These are phyloP conservation scores for Vigna angularis DNA, from an alignment of 306 rosid species.

Conservation along the genomic window DNA sequence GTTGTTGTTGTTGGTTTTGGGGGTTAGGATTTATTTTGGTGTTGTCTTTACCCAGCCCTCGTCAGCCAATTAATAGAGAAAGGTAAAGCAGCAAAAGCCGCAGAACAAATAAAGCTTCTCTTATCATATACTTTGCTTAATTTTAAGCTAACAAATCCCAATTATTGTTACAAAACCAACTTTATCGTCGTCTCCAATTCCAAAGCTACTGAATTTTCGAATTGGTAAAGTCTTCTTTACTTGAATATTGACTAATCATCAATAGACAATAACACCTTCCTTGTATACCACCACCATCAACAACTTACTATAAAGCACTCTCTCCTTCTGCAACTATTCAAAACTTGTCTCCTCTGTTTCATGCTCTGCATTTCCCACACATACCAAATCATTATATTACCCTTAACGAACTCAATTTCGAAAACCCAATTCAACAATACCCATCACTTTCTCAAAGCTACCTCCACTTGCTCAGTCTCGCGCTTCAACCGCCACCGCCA, in stretches of 20 bases:
- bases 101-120: neutral
- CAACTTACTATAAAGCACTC: constrained; percentile 41
- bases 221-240: neutral
- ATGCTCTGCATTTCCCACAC: constrained; percentile 51
- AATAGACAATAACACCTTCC: constrained; percentile 25
- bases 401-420: constrained; percentile 73
- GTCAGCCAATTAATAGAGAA: neutral
- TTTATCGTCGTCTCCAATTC: neutral
- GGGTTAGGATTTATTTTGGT: too few relatives aligned
- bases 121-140: constrained; percentile 36
- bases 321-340: neutral
- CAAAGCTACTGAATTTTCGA: neutral
- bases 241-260: neutral
- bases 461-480: constrained; percentile 62
- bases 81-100: constrained; percentile 16
- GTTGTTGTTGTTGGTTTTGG: too few relatives aligned
- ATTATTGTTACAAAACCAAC: constrained; percentile 28
- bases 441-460: constrained; percentile 77
- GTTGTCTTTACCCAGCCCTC: constrained; percentile 2
- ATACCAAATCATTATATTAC: constrained; percentile 51
- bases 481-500: constrained; percentile 68
- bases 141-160: constrained; percentile 27
- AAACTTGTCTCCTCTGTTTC: constrained; percentile 42
- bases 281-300: constrained; percentile 7
- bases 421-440: constrained; percentile 68